Base-by-base conservation (phyloP, 306 rosid genomes). In the Argentina anserina region DNA sequence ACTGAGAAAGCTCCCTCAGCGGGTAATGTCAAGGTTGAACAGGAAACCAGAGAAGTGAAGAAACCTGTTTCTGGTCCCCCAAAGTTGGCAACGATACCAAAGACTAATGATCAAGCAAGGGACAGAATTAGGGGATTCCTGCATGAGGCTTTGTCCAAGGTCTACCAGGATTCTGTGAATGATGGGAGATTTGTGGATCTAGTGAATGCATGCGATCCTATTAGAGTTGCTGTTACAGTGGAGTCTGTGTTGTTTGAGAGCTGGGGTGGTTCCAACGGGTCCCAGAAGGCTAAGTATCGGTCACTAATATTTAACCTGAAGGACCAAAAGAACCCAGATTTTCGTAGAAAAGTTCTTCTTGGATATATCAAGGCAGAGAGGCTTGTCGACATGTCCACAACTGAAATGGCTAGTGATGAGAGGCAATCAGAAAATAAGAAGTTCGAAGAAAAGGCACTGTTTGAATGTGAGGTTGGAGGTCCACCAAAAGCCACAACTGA, bases 341-440 rank as follows among this genome's bases (percentile, higher is more conserved):
- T 95, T 70, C 88, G 99, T 47, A 81, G 99, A 85, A 95, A 80
- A 77, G 97, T 95, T 76, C 84, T 95, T 67, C 87, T 95, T 3
- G 99, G 99, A 76, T 71, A 78, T n/a, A 41, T 90, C 26, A 45
- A 79, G 72, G 89, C 97, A 9, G 92, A 86, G 79, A 76, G 86
- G 75, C 81, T 95, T 40, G 58, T 88, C 55, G 50, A 87, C 84
- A 86, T 95, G 97, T 87, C 71, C 79, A 86, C 99, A 17, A 73
- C 86, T 5, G 99, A 95, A 28, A 95, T 95, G 99, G 99, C 99
- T 42, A 95, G 99, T 26, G 96, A 91, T 43, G 86, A 87, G 78
- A 90, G 99, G 88, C 87, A 76, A 77, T 77, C 83, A 28, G 92
- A 95, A 83, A 83, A 68, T 72, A 78, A 86, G 77, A 85, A 90